Conservation (phyloP, 768 basidiomycete genomes). For the Ramaria rubella region DNA sequence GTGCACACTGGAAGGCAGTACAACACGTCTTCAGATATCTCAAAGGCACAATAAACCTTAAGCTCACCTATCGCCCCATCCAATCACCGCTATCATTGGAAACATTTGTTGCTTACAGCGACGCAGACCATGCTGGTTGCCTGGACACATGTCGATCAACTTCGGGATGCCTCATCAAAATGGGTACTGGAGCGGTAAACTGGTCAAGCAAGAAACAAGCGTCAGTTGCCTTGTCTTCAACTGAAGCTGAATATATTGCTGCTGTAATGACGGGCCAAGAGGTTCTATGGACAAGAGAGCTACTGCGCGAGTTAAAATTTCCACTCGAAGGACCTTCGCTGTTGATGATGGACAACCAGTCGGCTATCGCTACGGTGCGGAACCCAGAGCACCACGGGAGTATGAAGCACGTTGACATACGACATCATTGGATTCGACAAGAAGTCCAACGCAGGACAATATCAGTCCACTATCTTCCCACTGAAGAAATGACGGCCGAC, state of each 20-base stretch:
- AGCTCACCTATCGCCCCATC: no score
- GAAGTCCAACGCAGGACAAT: not conserved
- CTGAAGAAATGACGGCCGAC: not conserved
- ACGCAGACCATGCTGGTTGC: no score
- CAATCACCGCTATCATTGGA: conserved; percentile 1
- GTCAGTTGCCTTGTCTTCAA: no score
- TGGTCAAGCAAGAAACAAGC: no score
- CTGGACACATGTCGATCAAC: conserved; percentile 27
- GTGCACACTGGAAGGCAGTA: conserved; percentile 13
- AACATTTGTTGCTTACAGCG: conserved; percentile 11
- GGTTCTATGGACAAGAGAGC: conserved; percentile 17
- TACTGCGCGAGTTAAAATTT: conserved; percentile 13
- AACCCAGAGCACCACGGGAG: conserved; percentile 24
- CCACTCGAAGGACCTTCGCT: conserved; percentile 19
- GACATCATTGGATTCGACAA: not conserved
- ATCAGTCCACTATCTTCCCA: not conserved
- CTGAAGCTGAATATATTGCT: no score
- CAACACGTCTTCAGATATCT: conserved; percentile 18
- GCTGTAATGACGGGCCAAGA: conserved; percentile 18
- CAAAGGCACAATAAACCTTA: not conserved
- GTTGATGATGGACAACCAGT: conserved; percentile 32
- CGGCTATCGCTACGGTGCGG: conserved; percentile 23
- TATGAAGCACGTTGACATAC: conserved; percentile 28
- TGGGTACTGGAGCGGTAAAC: no score
- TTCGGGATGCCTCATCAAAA: conserved; percentile 13